Percentiles rank a stretch among this genome's conserved stretches.
Conservation (phyloP, 23 red algal species). For the Gracilaria gracilis region DNA sequence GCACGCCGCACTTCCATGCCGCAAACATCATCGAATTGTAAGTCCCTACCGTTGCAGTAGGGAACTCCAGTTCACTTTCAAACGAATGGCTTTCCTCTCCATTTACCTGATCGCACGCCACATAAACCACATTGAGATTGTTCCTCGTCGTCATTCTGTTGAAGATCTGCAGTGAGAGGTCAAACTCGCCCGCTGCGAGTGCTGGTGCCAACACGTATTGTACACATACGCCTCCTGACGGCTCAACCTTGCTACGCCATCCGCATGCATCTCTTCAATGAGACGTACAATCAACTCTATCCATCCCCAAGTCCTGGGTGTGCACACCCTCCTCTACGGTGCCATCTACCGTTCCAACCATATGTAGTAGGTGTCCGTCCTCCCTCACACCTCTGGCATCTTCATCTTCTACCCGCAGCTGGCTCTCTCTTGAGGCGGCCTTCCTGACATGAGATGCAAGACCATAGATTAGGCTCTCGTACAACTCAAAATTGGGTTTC, state of each 20-base stretch:
- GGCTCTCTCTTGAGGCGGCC: neutral
- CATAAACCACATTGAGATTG: conserved; percentile 52
- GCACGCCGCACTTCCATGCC: conserved; percentile 36
- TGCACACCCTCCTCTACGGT: neutral
- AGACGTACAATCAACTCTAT: conserved; percentile 27
- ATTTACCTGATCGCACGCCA: neutral
- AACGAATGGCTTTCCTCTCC: conserved; percentile 32
- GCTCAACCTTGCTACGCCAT: conserved; percentile 27
- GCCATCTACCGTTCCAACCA: neutral
- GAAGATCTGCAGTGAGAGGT: conserved; percentile 64
- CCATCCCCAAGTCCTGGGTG: neutral
- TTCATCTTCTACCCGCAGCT: neutral
- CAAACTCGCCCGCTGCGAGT: conserved; percentile 31
- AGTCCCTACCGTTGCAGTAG: conserved; percentile 57
- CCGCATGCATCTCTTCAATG: conserved; percentile 57
- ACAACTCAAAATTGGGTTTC: conserved; percentile 8
- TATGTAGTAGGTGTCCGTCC: neutral
- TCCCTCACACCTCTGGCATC: neutral
- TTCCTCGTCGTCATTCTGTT: conserved; percentile 58
- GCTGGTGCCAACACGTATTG: conserved; percentile 57
- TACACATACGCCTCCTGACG: conserved; percentile 60
- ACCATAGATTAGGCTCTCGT: conserved; percentile 69
- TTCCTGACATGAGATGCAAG: conserved; percentile 20
- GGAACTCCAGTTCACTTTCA: conserved; percentile 56
- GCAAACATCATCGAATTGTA: conserved; percentile 73